phyloP scores from a whole-genome alignment of 495 filamentous ascomycete species.

The Aspergillus saccharolyticus region DNA sequence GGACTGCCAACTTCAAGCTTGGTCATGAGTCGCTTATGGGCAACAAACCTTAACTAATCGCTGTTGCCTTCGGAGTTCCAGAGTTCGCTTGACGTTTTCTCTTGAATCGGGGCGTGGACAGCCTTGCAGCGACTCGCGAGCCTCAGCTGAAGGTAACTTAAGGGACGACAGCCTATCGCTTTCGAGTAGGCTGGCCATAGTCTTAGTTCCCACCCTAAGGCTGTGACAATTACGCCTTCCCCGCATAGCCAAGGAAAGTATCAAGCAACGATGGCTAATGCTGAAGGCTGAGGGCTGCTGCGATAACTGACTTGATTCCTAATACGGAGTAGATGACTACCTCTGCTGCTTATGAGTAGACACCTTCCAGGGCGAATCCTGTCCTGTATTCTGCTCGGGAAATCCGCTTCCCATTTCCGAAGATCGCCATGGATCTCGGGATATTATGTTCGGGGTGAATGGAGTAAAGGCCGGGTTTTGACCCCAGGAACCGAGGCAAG shows the following conservation, averaged over 20 bases:
- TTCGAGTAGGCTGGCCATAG: background rate
- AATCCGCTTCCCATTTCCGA: too few species aligned
- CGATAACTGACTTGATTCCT: too few species aligned
- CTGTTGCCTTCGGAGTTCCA: background rate
- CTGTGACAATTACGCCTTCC: background rate
- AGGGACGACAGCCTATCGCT: background rate
- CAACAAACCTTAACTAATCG: background rate
- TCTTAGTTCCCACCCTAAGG: too few species aligned
- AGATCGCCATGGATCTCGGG: background rate
- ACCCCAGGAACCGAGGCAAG: background rate
- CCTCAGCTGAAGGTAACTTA: too few species aligned
- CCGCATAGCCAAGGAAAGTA: background rate
- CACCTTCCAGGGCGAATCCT: too few species aligned
- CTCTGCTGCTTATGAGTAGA: too few species aligned
- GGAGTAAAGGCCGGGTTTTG: background rate
- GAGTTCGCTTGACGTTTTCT: background rate
- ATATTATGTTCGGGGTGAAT: background rate
- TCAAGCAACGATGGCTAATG: background rate
- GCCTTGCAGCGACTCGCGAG: too few species aligned
- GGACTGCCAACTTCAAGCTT: too few species aligned
- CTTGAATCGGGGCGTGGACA: too few species aligned
- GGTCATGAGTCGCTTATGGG: background rate
- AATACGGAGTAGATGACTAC: too few species aligned
- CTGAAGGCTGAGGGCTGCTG: too few species aligned
- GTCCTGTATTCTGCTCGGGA: too few species aligned